Evolutionary conservation across 441 rosid species (phyloP), one percentile per base, ranked within the genome.

Genomic region (Rhodomyrtus psidioides): DNA sequence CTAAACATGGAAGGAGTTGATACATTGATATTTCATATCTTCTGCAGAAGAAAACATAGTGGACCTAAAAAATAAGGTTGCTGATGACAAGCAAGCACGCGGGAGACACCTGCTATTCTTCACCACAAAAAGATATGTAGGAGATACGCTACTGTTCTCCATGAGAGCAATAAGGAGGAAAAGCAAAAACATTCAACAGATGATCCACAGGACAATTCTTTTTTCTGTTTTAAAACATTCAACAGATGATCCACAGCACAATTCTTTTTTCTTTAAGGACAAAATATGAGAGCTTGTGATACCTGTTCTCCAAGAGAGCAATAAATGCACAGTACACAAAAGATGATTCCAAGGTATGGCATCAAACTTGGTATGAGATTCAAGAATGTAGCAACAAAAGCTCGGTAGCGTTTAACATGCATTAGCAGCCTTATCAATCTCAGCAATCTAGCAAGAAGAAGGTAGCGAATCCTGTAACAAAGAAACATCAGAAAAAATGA

Each of bases 281-380:
- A 34, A 70, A 70, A 21, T 46, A 70, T 2, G 1, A 70, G 46
- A 39, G 49, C 79, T 19, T 70, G 46, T 7, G 28, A 82, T 81
- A 97, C 99, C 99, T 97, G 99, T 62, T 92, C 94, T 53, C 99
- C 99, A 82, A 97, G 94, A 82, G 99, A 94, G 91, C 99, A 95
- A 92, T 96, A 97, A 90, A 97, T 90, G 89, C 99, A 96, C 74
- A 96, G 85, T 59, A 97, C 94, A 74, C 98, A 95, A 89, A 96
- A 96, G 86, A 97, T 94, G 86, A 92, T 95, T 60, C 99, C 99
- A 75, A 97, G 91, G 87, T 95, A 97, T 49, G 99, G 99, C 98
- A 96, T 95, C 92, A 97, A 86, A 88, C 99, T 97, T 86, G 99
- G 99, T 90, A 97, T 83, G 84, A 97, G 97, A 60, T 96, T 95